Evolutionary conservation across 139 green algal genomes (phyloP).

Genomic region (Pseudopediastrum boryanum): DNA sequence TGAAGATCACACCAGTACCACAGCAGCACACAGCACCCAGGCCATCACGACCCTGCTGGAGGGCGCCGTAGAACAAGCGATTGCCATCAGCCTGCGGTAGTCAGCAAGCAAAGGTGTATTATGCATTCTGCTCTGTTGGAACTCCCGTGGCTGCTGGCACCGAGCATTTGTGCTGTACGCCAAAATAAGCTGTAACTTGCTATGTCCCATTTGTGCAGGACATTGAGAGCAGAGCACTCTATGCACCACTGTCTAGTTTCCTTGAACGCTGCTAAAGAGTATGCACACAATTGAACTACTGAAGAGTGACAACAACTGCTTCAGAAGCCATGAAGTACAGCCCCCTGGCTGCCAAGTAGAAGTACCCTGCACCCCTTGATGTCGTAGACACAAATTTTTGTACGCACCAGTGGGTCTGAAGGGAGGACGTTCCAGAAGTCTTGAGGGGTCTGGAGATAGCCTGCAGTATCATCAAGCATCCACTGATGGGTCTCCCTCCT

Average conservation of each 20-base stretch:
- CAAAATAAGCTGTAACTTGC: not conserved
- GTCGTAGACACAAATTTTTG: too few relatives aligned
- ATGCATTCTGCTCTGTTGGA: too few relatives aligned
- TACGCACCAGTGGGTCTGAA: constrained; percentile 12
- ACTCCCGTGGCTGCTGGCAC: too few relatives aligned
- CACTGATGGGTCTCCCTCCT: not conserved
- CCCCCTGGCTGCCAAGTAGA: too few relatives aligned
- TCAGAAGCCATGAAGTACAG: too few relatives aligned
- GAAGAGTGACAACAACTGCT: too few relatives aligned
- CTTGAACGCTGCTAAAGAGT: not conserved
- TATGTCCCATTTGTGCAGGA: not conserved
- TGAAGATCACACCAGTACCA: not conserved
- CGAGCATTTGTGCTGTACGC: not conserved
- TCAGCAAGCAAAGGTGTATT: not conserved
- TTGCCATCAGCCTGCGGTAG: not conserved
- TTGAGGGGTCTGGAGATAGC: too few relatives aligned
- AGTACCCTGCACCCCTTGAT: too few relatives aligned
- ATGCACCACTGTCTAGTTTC: not conserved
- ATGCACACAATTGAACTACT: too few relatives aligned
- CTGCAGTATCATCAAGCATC: not conserved
- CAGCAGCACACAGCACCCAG: not conserved
- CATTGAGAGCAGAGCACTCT: not conserved
- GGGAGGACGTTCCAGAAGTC: constrained; percentile 23
- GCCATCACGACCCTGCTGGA: not conserved
- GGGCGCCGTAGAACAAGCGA: not conserved